Conservation (phyloP, 306 rosid species). For the Urtica urens region DNA sequence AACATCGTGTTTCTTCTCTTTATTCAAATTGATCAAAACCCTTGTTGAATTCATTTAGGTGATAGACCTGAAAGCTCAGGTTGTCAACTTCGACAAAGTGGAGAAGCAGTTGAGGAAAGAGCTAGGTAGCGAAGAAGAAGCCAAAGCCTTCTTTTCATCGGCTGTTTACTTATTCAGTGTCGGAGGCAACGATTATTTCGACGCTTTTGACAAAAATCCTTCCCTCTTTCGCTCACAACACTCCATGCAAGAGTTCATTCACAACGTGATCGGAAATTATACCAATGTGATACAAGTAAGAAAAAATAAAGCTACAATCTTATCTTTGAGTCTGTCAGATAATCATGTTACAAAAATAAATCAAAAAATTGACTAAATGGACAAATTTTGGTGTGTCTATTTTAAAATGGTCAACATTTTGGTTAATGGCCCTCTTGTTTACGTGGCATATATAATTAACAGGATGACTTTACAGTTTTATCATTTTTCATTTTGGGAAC, state of each 20-base stretch:
- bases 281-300: slow-evolving; percentile 22
- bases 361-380: no score
- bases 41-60: no score
- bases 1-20: no score
- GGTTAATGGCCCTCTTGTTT: no score
- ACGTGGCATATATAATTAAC: no score
- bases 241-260: slow-evolving; percentile 9
- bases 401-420: no score
- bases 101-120: slow-evolving; percentile 3
- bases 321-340: not conserved
- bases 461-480: no score
- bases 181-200: slow-evolving; percentile 21
- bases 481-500: no score
- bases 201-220: slow-evolving; percentile 8
- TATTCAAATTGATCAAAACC: no score
- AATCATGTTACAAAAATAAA: no score
- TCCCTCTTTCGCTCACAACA: not conserved
- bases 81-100: slow-evolving; percentile 18
- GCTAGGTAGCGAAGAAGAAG: slow-evolving; percentile 15
- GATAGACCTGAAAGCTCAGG: slow-evolving; percentile 19
- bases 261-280: slow-evolving; percentile 24
- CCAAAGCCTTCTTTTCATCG: slow-evolving; percentile 9
- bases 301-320: not conserved
- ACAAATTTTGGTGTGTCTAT: no score
- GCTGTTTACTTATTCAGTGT: slow-evolving; percentile 26